These are phyloP conservation scores for Colletotrichum sansevieriae DNA, from an alignment of 2,329 filamentous ascomycete genomes.

Conservation along the genomic window DNA sequence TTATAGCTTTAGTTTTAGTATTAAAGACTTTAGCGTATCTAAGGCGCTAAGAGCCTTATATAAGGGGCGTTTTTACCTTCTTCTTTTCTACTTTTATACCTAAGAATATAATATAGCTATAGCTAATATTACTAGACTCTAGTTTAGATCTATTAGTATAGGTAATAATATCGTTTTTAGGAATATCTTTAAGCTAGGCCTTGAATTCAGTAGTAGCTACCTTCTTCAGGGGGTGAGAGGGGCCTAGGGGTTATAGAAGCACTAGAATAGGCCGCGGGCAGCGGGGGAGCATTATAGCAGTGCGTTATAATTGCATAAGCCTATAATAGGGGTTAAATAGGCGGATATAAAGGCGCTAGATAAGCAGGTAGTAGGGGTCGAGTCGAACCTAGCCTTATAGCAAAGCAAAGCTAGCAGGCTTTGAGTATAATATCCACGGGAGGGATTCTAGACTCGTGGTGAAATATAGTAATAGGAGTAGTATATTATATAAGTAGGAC, in stretches of 20 bases:
- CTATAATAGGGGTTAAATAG: not conserved
- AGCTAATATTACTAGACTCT: not conserved
- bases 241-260: not conserved
- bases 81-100: too few relatives aligned
- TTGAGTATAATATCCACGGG: not conserved
- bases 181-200: not conserved
- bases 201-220: too few relatives aligned
- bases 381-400: not conserved
- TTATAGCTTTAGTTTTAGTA: not conserved
- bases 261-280: not conserved
- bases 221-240: not conserved
- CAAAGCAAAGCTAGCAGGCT: not conserved
- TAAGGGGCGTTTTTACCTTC: not conserved
- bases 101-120: not conserved
- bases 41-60: too few relatives aligned
- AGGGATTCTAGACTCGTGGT: not conserved
- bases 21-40: not conserved
- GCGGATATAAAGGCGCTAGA: not conserved
- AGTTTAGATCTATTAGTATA: conserved; percentile 2
- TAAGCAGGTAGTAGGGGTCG: not conserved
- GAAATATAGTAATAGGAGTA: not conserved
- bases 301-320: not conserved
- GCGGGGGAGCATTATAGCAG: not conserved
- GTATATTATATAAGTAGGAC: not conserved
- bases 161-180: not conserved